Base-by-base conservation (phyloP, 805 yeast species). In the Spathaspora arborariae region DNA sequence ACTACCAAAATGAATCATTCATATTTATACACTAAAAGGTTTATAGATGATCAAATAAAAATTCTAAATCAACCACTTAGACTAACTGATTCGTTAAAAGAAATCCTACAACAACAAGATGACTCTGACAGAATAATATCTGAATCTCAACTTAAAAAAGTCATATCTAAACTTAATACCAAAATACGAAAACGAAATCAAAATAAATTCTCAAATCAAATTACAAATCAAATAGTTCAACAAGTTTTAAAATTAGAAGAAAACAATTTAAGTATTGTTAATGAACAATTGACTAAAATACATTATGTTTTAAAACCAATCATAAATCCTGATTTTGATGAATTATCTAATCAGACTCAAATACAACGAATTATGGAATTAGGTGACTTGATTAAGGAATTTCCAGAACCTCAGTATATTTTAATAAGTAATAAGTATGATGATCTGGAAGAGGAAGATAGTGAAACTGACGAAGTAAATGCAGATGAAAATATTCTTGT, bases 321-420 rank as follows among this genome's bases (percentile, higher is more conserved):
- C 5, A 11, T 47, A 30, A 15, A 44, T 13, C 50, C 50, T 2
- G 39, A 47, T 33, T 47, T 47, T 27, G 48, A 47, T 6, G 45
- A 49, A 7, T 39, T 55, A 15, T 50, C 57, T 16, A 45, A 54
- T 39, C 18, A 55, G 54, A 8, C 52, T 21, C 42, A 38, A 24
- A 33, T 45, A 2, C 20, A 15, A 5, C 47, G 58, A 20, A 37
- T 64, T 9, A 34, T 46, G 10, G 58, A 63, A 41, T 54, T 67
- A 24, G 56, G 51, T 20, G 51, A 52, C 4, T 52, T 70, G 48
- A 56, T 65, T 8, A 40, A 46, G 1, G 67, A 63, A 39, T 54
- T 71, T 27, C 76, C 76, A 2, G 69, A 67, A 40, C 48, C 63
- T 8, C 59, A 58, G 47, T 64, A 67, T 45, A 55, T 70, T 41